Base-by-base conservation (phyloP, 225 moss, liverwort and hornwort genomes). In the Sphagnum tenellum region DNA sequence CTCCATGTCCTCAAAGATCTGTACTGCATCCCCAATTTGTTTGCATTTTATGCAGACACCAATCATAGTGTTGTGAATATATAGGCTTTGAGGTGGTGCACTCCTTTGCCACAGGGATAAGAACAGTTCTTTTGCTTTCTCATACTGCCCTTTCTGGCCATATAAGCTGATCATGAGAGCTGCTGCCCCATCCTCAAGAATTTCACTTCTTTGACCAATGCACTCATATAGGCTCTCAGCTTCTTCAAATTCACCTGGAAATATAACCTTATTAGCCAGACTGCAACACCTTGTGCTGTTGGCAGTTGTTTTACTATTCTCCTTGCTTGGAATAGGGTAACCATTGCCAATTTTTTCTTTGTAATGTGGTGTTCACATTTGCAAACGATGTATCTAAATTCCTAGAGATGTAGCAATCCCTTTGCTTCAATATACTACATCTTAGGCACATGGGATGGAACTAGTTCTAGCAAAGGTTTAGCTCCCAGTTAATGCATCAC, bases 141-240 rank as follows among this genome's bases (percentile, higher is more conserved):
- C 75, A 45, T 81, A 73, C 12, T 71, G 68, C 14, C 83, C 78
- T 45, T 72, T 80, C 67, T 80, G 74, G 12, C 90, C 90, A 69
- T 89, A 93, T 59, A 88, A 76, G 63, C 77, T 82, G 65, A 98
- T 77, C 86, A 98, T 79, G 57, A 79, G 73, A 45, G 74, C 87
- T 59, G 90, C 68, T 56, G 83, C 75, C 54, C 67, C 74, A 68
- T 88, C 87, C 45, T 79, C 81, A 12, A 81, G 59, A 49, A 54
- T 69, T 62, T 71, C 83, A 64, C 86, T 89, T 69, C 64, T 59
- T 46, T 81, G 75, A 54, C 71, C 61, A 65, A 93, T 74, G 66
- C 73, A 79, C 29, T 68, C 66, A 46, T 68, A 73, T 57, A 93
- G 69, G 58, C 78, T 66, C 72, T 93, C 93, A 58, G 78, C 88